Base-by-base conservation (phyloP, 23 red algal genomes). In the Gracilaria vermiculophylla region DNA sequence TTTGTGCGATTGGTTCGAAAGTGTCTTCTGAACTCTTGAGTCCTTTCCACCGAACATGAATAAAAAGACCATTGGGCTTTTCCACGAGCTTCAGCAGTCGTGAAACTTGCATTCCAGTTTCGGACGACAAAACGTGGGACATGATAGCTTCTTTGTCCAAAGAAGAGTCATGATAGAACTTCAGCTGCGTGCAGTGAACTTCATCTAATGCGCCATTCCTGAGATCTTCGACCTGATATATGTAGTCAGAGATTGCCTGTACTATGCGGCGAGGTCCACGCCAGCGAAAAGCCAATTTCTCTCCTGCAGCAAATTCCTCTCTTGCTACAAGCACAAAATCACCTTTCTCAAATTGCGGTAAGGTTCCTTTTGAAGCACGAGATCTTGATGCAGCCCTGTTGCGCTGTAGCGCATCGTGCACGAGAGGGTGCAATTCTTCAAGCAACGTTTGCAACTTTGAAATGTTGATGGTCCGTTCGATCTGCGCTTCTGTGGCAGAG, bases 141-240 rank as follows among this genome's bases (percentile, higher is more conserved):
- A n/a, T n/a, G n/a, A n/a, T n/a, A n/a, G n/a, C n/a, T n/a, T n/a
- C n/a, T n/a, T n/a, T n/a, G n/a, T n/a, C n/a, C n/a, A n/a, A n/a
- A n/a, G n/a, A n/a, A n/a, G n/a, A n/a, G 51, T 80, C 75, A 36
- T n/a, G 33, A 23, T 80, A 80, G 51, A 80, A 80, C 75, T 61
- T 80, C 6, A 80, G 75, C 4, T 43, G 43, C 33, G 44, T 54
- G 8, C 5, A 44, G 75, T 55, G 41, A 53, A 80, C 24, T 3
- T 55, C 51, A 7, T 52, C 44, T 27, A 57, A 3, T 27, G 7
- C 8, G 5, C 43, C 75, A 6, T n/a, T 80, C 44, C 44, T 44
- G 20, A 80, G 20, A 36, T 80, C 51, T 57, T 53, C 47, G 23
- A 80, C 51, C 47, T 80, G 34, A 36, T 58, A 80, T 5, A 47